Percentiles rank a stretch among this genome's conserved stretches.
Conservation (phyloP, 2,329 filamentous ascomycete genomes). For the Aulographum hederae region DNA sequence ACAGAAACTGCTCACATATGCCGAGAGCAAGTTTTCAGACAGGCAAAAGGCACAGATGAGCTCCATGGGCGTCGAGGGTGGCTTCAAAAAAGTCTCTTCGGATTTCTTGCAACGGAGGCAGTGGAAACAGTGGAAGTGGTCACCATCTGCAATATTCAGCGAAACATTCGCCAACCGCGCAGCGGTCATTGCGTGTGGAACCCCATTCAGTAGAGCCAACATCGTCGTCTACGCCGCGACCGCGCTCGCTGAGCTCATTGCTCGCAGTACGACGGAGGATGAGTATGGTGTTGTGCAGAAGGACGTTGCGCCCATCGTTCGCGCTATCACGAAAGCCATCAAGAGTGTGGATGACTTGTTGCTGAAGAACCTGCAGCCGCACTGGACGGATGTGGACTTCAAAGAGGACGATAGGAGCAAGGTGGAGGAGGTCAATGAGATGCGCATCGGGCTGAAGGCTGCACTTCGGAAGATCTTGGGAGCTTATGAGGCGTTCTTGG, state of each 20-base stretch:
- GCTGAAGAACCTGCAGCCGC: conserved; percentile 36
- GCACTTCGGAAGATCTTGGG: conserved; percentile 47
- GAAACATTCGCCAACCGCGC: conserved; percentile 49
- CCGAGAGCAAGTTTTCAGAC: background rate
- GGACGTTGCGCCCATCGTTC: conserved; percentile 58
- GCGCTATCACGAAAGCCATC: conserved; percentile 51
- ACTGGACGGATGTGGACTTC: conserved; percentile 59
- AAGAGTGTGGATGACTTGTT: conserved; percentile 48
- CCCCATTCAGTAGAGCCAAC: conserved; percentile 45
- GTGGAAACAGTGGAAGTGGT: too few species aligned
- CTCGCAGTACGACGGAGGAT: conserved; percentile 63
- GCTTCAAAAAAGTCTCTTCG: too few species aligned
- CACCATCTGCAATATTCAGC: conserved; percentile 38
- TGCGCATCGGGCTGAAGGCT: conserved; percentile 45
- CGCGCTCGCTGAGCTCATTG: conserved; percentile 41
- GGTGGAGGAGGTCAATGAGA: conserved; percentile 48
- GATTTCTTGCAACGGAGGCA: background rate
- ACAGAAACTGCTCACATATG: background rate
- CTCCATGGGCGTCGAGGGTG: background rate
- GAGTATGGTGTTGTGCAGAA: conserved; percentile 70
- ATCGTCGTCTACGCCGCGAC: conserved; percentile 53
- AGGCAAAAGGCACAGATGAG: background rate
- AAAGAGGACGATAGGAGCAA: conserved; percentile 25
- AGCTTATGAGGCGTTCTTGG: conserved; percentile 58
- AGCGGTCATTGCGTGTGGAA: conserved; percentile 50